These are phyloP conservation scores for Barnettozyma wickerhamii DNA, from an alignment of 805 yeast species.

Conservation along the genomic window DNA sequence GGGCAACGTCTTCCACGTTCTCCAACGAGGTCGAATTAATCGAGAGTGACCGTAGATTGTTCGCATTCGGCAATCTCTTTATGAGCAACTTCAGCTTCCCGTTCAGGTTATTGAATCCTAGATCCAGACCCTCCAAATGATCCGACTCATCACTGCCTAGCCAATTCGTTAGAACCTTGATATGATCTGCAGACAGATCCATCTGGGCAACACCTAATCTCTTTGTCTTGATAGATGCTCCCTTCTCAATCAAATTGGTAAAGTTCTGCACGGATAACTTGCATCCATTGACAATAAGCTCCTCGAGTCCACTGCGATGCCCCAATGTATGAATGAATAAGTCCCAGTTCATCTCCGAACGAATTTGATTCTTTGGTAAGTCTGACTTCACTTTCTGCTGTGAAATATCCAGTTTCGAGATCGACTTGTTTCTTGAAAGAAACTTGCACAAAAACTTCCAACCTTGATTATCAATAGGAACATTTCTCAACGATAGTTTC, in stretches of 20 bases:
- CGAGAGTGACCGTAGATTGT: slow-evolving; percentile 46
- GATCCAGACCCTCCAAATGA: slow-evolving; percentile 64
- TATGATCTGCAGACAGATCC: slow-evolving; percentile 56
- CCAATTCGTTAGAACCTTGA: slow-evolving; percentile 57
- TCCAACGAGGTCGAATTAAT: slow-evolving; percentile 58
- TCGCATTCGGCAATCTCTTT: slow-evolving; percentile 15
- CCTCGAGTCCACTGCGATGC: slow-evolving; percentile 73
- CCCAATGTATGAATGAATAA: slow-evolving; percentile 65
- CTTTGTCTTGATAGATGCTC: slow-evolving; percentile 47
- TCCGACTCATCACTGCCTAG: slow-evolving; percentile 31
- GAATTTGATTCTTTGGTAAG: slow-evolving; percentile 31
- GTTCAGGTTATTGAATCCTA: slow-evolving; percentile 74
- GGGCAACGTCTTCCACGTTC: slow-evolving; percentile 46
- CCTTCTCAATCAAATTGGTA: slow-evolving; percentile 49
- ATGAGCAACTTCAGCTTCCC: slow-evolving; percentile 26
- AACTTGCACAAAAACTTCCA: slow-evolving; percentile 82
- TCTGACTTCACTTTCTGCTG: slow-evolving; percentile 46
- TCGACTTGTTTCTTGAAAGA: slow-evolving; percentile 53
- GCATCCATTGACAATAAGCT: slow-evolving; percentile 75
- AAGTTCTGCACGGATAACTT: slow-evolving; percentile 56
- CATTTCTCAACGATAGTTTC: slow-evolving; percentile 73
- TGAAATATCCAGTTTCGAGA: slow-evolving; percentile 64
- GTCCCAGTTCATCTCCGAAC: slow-evolving; percentile 83
- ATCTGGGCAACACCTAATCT: slow-evolving; percentile 78
- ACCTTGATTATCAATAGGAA: slow-evolving; percentile 63